Evolutionary conservation across 192 early-diverging fungal species (phyloP).

Genomic region (Thoreauomyces humboldtii): DNA sequence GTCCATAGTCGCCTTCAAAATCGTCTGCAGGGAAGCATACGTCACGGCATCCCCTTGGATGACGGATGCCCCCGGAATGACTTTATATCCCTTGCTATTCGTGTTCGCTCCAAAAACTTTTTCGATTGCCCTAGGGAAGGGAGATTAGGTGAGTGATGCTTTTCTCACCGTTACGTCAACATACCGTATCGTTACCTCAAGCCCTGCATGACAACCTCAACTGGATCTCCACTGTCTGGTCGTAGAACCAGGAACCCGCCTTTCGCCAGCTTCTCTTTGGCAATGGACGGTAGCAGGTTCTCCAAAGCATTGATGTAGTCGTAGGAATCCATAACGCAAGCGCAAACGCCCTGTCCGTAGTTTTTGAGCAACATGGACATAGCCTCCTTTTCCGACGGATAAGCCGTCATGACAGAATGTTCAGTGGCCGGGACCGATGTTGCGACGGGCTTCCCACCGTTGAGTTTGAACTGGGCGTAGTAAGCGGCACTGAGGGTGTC

Average conservation of each 20-base stretch:
- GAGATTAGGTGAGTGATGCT: neutral
- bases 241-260: slow-evolving; percentile 81
- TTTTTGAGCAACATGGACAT: slow-evolving; percentile 60
- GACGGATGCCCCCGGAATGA: slow-evolving; percentile 66
- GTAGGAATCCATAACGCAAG: slow-evolving; percentile 91
- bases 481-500: slow-evolving; percentile 79
- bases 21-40: slow-evolving; percentile 45
- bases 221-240: slow-evolving; percentile 82
- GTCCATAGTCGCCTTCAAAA: slow-evolving; percentile 54
- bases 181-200: slow-evolving; percentile 54
- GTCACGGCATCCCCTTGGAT: slow-evolving; percentile 86
- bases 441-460: slow-evolving; percentile 69
- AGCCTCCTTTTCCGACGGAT: slow-evolving; percentile 67
- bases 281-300: slow-evolving; percentile 69
- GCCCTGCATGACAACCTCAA: slow-evolving; percentile 70
- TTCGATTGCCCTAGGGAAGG: slow-evolving; percentile 57
- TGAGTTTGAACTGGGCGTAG: slow-evolving; percentile 75
- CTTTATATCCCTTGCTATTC: slow-evolving; percentile 78
- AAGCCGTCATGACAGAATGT: slow-evolving; percentile 86
- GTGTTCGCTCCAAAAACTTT: slow-evolving; percentile 64
- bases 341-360: slow-evolving; percentile 72
- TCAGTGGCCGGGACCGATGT: slow-evolving; percentile 85
- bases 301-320: slow-evolving; percentile 76
- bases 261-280: slow-evolving; percentile 61
- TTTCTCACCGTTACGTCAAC: too few relatives aligned